Evolutionary conservation across 805 yeast genomes (phyloP).

Genomic region (Candida namnaoensis): DNA sequence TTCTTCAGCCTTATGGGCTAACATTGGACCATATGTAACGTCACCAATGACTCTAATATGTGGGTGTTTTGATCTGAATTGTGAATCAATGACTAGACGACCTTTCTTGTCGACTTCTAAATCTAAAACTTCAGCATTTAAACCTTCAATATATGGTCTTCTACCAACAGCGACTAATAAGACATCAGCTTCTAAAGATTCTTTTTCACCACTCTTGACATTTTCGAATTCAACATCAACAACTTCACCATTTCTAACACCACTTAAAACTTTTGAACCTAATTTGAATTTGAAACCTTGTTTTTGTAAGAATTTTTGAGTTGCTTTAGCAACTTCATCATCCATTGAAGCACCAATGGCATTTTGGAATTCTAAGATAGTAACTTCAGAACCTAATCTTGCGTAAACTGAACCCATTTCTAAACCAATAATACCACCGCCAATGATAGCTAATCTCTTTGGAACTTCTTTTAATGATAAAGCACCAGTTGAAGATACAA

Average conservation of each 20-base stretch:
- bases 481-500: slow-evolving; percentile 93
- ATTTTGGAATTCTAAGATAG: slow-evolving; percentile 83
- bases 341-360: slow-evolving; percentile 99
- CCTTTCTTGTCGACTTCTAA: slow-evolving; percentile 89
- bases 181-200: slow-evolving; percentile 80
- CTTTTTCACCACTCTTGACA: slow-evolving; percentile 77
- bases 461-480: slow-evolving; percentile 82
- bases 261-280: slow-evolving; percentile 85
- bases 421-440: slow-evolving; percentile 99
- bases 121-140: slow-evolving; percentile 82
- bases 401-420: slow-evolving; percentile 99
- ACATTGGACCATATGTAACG: slow-evolving; percentile 97
- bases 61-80: slow-evolving; percentile 84
- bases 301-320: slow-evolving; percentile 85
- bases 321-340: slow-evolving; percentile 82
- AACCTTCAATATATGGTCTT: slow-evolving; percentile 91
- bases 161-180: slow-evolving; percentile 97
- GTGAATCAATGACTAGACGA: slow-evolving; percentile 87
- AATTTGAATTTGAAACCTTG: slow-evolving; percentile 93
- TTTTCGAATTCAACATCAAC: slow-evolving; percentile 87
- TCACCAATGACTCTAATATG: slow-evolving; percentile 98
- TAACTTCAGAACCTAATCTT: slow-evolving; percentile 92
- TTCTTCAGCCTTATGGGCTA: slow-evolving; percentile 99
- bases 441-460: slow-evolving; percentile 84
- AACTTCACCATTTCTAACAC: slow-evolving; percentile 78